These are phyloP conservation scores for Blastobotrys buckinghamii DNA, from an alignment of 1,139 yeast species.

Conservation along the genomic window DNA sequence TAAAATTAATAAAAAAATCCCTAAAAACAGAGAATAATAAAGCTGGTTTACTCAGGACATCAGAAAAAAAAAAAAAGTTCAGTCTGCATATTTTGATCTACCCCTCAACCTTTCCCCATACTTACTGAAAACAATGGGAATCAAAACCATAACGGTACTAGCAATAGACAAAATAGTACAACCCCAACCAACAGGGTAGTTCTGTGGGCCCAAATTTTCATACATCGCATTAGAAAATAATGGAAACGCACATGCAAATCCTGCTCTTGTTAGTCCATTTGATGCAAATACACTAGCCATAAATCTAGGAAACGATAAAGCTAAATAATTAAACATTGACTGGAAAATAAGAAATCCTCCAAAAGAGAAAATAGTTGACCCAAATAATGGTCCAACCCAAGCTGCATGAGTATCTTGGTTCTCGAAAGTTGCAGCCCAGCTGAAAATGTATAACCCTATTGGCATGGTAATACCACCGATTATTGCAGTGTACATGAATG, in stretches of 20 bases:
- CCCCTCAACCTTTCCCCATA: conserved; percentile 51
- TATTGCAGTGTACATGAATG: conserved; percentile 34
- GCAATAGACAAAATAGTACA: conserved; percentile 44
- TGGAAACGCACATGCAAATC: conserved; percentile 58
- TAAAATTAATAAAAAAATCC: no score
- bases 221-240: conserved; percentile 52
- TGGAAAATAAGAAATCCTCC: conserved; percentile 71
- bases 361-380: conserved; percentile 71
- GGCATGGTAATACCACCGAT: conserved; percentile 51
- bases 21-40: no score
- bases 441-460: conserved; percentile 42
- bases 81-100: conserved; percentile 24
- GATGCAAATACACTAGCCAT: conserved; percentile 58
- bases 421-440: conserved; percentile 46
- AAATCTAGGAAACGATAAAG: conserved; percentile 68
- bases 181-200: conserved; percentile 57
- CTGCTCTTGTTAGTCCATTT: conserved; percentile 48
- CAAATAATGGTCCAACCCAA: conserved; percentile 74
- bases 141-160: conserved; percentile 38
- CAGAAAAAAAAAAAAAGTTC: no score
- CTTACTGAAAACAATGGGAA: conserved; percentile 25
- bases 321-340: conserved; percentile 62
- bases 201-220: conserved; percentile 38
- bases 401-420: conserved; percentile 39
- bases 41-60: no score